Evolutionary conservation across 2,329 filamentous ascomycete species (phyloP).

Genomic region (Neofusicoccum kwambonambiense): DNA sequence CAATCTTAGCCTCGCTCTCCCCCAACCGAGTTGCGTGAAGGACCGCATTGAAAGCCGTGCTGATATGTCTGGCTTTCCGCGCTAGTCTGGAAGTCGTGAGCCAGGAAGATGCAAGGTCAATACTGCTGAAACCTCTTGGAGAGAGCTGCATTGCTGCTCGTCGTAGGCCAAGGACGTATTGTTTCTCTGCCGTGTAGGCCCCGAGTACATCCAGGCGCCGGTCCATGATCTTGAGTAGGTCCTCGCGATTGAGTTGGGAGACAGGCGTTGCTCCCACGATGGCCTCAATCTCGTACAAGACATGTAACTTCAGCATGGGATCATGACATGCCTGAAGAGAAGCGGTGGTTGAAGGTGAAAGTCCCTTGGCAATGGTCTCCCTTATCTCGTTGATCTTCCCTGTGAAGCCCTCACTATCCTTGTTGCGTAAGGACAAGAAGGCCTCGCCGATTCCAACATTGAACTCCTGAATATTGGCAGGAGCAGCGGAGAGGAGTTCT

Average conservation of each 20-base stretch:
- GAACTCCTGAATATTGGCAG: constrained; percentile 63
- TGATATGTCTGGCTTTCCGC: constrained; percentile 77
- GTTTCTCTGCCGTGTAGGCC: constrained; percentile 87
- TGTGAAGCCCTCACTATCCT: constrained; percentile 53
- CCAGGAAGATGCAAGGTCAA: constrained; percentile 82
- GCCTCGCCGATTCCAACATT: constrained; percentile 75
- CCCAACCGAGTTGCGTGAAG: constrained; percentile 82
- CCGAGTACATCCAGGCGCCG: constrained; percentile 86
- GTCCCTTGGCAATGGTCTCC: constrained; percentile 66
- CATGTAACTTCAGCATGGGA: constrained; percentile 80
- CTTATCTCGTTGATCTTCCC: constrained; percentile 63
- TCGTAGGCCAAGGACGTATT: constrained; percentile 83
- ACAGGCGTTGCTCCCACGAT: constrained; percentile 52
- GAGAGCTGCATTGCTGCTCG: constrained; percentile 83
- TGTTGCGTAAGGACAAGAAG: constrained; percentile 59
- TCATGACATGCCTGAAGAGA: constrained; percentile 85
- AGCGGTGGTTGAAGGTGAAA: constrained; percentile 74
- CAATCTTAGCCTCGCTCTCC: constrained; percentile 85
- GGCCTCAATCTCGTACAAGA: constrained; percentile 81
- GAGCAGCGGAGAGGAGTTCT: constrained; percentile 54
- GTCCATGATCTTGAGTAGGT: constrained; percentile 57
- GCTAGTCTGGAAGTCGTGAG: constrained; percentile 80
- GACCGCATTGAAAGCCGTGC: constrained; percentile 91
- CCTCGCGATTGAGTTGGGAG: constrained; percentile 34
- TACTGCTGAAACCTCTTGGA: constrained; percentile 65